Evolutionary conservation across 2,329 filamentous ascomycete genomes (phyloP).

Genomic region (Pyricularia pennisetigena): DNA sequence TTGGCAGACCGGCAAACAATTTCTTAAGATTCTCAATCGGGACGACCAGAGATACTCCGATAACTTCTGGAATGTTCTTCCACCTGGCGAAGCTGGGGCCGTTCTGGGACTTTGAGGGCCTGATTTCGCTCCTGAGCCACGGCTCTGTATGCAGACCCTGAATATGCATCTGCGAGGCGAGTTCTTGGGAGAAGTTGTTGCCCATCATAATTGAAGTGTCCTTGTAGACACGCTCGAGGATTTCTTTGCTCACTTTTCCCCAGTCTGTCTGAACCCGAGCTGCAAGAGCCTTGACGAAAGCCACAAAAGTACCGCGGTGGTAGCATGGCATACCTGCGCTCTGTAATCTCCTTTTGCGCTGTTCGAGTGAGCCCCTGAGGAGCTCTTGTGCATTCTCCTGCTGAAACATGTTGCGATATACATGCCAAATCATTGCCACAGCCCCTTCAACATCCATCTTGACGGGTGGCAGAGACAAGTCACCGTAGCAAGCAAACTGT

Average conservation of each 20-base stretch:
- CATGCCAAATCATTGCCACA: slow-evolving; percentile 24
- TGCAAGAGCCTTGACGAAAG: slow-evolving; percentile 26
- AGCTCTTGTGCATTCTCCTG: slow-evolving; percentile 21
- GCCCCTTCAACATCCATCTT: slow-evolving; percentile 26
- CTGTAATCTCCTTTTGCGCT: slow-evolving; percentile 2
- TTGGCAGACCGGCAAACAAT: slow-evolving; percentile 12
- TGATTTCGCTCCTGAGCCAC: slow-evolving; percentile 17
- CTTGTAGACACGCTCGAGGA: slow-evolving; percentile 19
- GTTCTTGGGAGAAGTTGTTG: slow-evolving; percentile 23
- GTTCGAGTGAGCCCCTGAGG: slow-evolving; percentile 8
- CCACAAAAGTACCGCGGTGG: slow-evolving; percentile 27
- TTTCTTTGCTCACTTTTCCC: slow-evolving; percentile 16
- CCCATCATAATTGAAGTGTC: slow-evolving; percentile 20
- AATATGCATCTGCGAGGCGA: slow-evolving; percentile 24
- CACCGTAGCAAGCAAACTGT: slow-evolving; percentile 15
- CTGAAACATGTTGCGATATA: slow-evolving; percentile 36
- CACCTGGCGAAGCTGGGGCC: slow-evolving; percentile 22
- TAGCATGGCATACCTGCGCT: slow-evolving; percentile 18
- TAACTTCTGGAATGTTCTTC: slow-evolving; percentile 23
- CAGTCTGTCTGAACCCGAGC: slow-evolving; percentile 24
- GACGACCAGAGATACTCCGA: slow-evolving; percentile 26
- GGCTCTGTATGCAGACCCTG: slow-evolving; percentile 21
- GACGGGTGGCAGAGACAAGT: not conserved
- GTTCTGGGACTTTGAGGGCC: slow-evolving; percentile 12
- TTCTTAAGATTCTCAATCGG: slow-evolving; percentile 18